Evolutionary conservation across 2,329 filamentous ascomycete genomes (phyloP).

Genomic region (Sclerotinia subarctica): DNA sequence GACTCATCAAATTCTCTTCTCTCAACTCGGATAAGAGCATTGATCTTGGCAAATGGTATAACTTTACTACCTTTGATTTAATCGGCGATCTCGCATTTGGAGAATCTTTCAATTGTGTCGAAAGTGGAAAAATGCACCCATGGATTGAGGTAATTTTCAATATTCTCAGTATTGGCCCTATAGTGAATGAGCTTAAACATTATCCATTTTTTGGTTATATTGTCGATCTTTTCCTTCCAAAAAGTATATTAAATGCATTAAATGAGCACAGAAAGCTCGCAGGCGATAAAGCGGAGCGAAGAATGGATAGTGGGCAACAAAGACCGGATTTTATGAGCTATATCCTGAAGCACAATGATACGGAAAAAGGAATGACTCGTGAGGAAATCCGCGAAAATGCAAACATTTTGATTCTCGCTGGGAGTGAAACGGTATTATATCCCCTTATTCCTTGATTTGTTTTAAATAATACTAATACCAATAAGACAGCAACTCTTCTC

Average conservation of each 20-base stretch:
- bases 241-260: background rate
- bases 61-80: constrained; percentile 41
- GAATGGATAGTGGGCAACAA: background rate
- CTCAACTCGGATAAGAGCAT: background rate
- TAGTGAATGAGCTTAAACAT: background rate
- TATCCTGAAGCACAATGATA: constrained; percentile 14
- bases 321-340: constrained; percentile 19
- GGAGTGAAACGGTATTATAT: constrained; percentile 18
- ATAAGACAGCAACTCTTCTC: constrained; percentile 38
- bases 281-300: constrained; percentile 1
- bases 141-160: background rate
- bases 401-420: constrained; percentile 8
- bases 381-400: constrained; percentile 17
- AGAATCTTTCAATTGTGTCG: constrained; percentile 41
- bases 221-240: background rate
- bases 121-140: constrained; percentile 20
- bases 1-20: constrained; percentile 15
- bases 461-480: constrained; percentile 20
- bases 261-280: background rate
- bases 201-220: background rate
- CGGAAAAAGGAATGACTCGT: constrained; percentile 15
- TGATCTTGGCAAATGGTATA: constrained; percentile 38
- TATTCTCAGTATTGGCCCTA: background rate
- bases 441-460: constrained; percentile 24
- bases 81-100: constrained; percentile 46